Conservation (phyloP, 371 early-diverging fungal genomes). For the Mortierella sp. region DNA sequence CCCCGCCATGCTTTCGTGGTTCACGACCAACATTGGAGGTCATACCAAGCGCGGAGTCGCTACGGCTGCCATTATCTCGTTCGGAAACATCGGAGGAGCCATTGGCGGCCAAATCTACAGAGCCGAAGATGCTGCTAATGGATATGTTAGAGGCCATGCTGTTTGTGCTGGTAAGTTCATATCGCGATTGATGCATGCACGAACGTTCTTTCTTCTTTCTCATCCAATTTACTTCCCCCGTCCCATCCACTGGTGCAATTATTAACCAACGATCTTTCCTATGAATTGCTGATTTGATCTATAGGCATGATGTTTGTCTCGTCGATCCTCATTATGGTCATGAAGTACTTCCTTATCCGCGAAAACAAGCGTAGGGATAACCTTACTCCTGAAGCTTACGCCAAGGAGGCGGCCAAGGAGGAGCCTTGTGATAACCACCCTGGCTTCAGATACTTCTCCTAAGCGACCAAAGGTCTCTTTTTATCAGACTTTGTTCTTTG, state of each 20-base stretch:
- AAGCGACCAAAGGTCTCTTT: conserved; percentile 18
- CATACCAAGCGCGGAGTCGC: conserved; percentile 76
- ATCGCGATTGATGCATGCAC: conserved; percentile 5
- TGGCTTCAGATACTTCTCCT: conserved; percentile 69
- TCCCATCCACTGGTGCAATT: too few species aligned
- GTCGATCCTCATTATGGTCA: conserved; percentile 57
- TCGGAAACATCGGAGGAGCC: conserved; percentile 77
- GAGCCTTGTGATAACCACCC: conserved; percentile 73
- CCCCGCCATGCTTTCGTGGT: conserved; percentile 75
- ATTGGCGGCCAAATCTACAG: conserved; percentile 77
- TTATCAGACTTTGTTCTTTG: not conserved
- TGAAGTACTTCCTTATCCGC: conserved; percentile 61
- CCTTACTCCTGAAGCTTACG: conserved; percentile 66
- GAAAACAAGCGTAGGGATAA: conserved; percentile 71
- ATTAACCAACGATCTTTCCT: too few species aligned
- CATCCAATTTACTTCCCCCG: too few species aligned
- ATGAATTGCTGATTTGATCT: not conserved
- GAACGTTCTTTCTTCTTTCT: not conserved
- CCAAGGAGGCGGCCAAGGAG: conserved; percentile 60
- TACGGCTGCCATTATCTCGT: conserved; percentile 69
- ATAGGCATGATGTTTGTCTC: conserved; percentile 64
- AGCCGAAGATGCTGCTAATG: conserved; percentile 65
- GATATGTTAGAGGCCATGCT: conserved; percentile 65
- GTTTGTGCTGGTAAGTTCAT: conserved; percentile 40
- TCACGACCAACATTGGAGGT: conserved; percentile 73